These are phyloP conservation scores for Xylariaceae sp. DNA, from an alignment of 2,329 filamentous ascomycete genomes.

Conservation along the genomic window DNA sequence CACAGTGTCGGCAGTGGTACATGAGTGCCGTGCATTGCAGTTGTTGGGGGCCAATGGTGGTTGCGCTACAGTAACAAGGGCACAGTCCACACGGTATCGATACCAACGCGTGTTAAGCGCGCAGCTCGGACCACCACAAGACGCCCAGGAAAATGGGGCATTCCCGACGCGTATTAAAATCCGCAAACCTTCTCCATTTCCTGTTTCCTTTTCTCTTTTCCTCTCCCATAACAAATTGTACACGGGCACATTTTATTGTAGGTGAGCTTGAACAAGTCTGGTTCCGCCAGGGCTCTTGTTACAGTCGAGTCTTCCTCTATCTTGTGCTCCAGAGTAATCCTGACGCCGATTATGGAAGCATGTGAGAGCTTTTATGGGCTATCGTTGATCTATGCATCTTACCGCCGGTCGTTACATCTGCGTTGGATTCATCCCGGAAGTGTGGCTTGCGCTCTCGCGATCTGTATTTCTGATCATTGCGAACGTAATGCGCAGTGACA, in stretches of 20 bases:
- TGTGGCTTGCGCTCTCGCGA: too few species aligned
- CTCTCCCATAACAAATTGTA: conserved; percentile 56
- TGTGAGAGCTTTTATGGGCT: conserved; percentile 50
- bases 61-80: too few species aligned
- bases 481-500: too few species aligned
- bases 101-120: not conserved
- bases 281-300: conserved; percentile 38
- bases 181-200: conserved; percentile 18
- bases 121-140: conserved; percentile 1
- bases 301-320: conserved; percentile 67
- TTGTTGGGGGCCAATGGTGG: too few species aligned
- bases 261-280: conserved; percentile 55
- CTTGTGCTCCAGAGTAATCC: conserved; percentile 60
- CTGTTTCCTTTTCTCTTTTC: conserved; percentile 37
- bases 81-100: too few species aligned
- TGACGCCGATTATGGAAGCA: conserved; percentile 69
- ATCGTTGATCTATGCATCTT: conserved; percentile 63
- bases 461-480: too few species aligned
- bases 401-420: conserved; percentile 68
- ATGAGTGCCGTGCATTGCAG: too few species aligned
- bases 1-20: too few species aligned
- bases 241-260: conserved; percentile 67
- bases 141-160: not conserved
- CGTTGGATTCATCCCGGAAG: not conserved
- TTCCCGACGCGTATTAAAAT: not conserved